Percentiles rank a stretch among this genome's conserved stretches.
Conservation (phyloP, 2,329 filamentous ascomycete species). For the Fusarium dlaminii region DNA sequence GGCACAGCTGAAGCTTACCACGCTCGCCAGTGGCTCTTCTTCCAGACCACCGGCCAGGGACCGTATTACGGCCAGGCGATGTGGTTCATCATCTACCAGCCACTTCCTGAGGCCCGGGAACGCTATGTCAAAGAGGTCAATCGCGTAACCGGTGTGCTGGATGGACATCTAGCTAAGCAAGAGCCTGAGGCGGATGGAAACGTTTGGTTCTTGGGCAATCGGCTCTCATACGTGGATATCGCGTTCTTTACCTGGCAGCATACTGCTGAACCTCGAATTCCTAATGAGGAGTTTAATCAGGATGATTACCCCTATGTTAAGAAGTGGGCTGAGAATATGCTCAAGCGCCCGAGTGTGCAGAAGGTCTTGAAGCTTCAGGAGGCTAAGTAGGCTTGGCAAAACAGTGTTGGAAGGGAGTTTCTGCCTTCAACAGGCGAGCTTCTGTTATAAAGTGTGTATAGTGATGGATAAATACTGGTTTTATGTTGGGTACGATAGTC, state of each 20-base stretch:
- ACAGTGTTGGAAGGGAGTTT: rapidly evolving
- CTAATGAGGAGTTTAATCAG: background rate
- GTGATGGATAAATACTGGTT: rapidly evolving
- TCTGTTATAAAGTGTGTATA: rapidly evolving
- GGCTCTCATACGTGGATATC: background rate
- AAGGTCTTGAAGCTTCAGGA: background rate
- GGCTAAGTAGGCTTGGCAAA: rapidly evolving
- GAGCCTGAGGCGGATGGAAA: background rate
- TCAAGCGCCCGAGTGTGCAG: background rate
- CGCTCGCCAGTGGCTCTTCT: background rate
- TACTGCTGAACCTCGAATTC: background rate
- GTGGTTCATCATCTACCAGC: background rate
- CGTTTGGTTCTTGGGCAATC: background rate
- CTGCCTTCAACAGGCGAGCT: rapidly evolving
- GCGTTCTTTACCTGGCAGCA: background rate
- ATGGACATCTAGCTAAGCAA: background rate
- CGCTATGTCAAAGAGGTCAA: background rate
- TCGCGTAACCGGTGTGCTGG: background rate
- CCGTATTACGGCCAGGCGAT: background rate
- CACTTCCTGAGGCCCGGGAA: background rate
- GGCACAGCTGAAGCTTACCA: background rate
- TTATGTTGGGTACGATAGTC: no score
- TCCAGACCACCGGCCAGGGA: background rate
- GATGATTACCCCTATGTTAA: background rate
- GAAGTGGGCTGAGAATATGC: background rate